Evolutionary conservation across 768 basidiomycete species (phyloP).

Genomic region (Tylopilus vinaceipallidus): DNA sequence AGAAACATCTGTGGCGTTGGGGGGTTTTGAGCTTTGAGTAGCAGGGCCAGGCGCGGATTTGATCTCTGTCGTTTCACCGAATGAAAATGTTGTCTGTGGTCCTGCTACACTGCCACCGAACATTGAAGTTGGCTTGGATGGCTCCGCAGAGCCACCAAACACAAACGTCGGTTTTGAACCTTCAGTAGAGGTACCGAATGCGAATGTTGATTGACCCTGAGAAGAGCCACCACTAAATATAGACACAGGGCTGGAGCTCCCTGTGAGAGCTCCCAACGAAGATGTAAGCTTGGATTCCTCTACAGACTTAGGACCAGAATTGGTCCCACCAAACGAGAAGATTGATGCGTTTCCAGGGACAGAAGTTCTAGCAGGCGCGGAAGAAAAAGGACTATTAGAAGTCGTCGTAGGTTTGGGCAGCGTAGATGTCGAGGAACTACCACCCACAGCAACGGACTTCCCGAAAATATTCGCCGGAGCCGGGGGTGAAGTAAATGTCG

Average conservation of each 20-base stretch:
- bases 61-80: not conserved
- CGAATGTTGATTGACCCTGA: slow-evolving; percentile 14
- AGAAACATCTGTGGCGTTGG: not conserved
- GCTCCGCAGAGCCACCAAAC: slow-evolving; percentile 10
- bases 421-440: slow-evolving; percentile 21
- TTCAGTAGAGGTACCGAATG: slow-evolving; percentile 12
- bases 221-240: slow-evolving; percentile 6
- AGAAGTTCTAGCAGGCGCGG: slow-evolving; percentile 18
- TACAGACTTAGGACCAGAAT: slow-evolving; percentile 12
- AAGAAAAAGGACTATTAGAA: slow-evolving; percentile 15
- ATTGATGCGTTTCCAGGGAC: slow-evolving; percentile 8
- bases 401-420: slow-evolving; percentile 18
- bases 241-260: not conserved
- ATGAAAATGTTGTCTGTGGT: slow-evolving; percentile 3
- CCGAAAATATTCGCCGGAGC: slow-evolving; percentile 13
- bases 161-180: slow-evolving; percentile 6
- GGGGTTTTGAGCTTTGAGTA: not conserved
- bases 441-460: slow-evolving; percentile 11
- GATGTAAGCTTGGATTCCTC: slow-evolving; percentile 16
- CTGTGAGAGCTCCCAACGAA: slow-evolving; percentile 16
- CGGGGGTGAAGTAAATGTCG: slow-evolving; percentile 14
- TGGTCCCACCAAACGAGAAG: slow-evolving; percentile 22
- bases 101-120: slow-evolving; percentile 2
- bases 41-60: not conserved
- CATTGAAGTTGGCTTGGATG: not conserved